phyloP scores from a whole-genome alignment of 371 early-diverging fungal genomes.

The Chytridiales sp. region DNA sequence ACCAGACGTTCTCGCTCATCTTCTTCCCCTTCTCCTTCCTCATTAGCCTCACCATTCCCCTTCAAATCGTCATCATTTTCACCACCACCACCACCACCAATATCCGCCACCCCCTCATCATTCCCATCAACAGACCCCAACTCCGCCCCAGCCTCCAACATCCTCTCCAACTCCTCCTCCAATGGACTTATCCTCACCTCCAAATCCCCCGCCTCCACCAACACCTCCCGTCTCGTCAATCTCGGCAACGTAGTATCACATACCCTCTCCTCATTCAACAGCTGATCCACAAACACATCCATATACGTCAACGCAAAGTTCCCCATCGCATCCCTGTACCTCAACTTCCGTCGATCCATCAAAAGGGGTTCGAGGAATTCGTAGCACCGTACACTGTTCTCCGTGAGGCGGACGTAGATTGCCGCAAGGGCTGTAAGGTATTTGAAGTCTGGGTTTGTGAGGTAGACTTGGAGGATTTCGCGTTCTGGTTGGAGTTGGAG shows the following conservation, averaged over 20 bases:
- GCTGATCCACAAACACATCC: conserved; percentile 88
- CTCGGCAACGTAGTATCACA: conserved; percentile 89
- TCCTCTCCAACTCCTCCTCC: conserved; percentile 66
- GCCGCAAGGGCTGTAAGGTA: conserved; percentile 88
- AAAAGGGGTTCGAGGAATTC: conserved; percentile 81
- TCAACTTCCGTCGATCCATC: conserved; percentile 81
- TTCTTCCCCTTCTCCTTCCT: background rate
- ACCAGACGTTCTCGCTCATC: background rate
- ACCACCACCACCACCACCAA: background rate
- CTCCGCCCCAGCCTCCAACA: conserved; percentile 16
- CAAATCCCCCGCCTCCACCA: conserved; percentile 87
- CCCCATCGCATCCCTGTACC: conserved; percentile 52
- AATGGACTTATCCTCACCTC: conserved; percentile 78
- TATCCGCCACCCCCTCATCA: conserved; percentile 6
- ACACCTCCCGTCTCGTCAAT: conserved; percentile 68
- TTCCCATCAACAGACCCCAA: conserved; percentile 8
- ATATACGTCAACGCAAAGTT: conserved; percentile 66
- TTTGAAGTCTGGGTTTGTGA: conserved; percentile 78
- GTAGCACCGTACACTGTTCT: conserved; percentile 77
- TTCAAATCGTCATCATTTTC: background rate
- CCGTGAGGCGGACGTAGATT: conserved; percentile 83
- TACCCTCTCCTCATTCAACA: conserved; percentile 76
- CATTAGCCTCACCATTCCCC: background rate
- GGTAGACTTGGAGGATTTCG: conserved; percentile 78
- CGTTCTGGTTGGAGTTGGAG: conserved; percentile 88